Base-by-base conservation (phyloP, 1,284 basidiomycete genomes). In the Cryptococcus sp. region DNA sequence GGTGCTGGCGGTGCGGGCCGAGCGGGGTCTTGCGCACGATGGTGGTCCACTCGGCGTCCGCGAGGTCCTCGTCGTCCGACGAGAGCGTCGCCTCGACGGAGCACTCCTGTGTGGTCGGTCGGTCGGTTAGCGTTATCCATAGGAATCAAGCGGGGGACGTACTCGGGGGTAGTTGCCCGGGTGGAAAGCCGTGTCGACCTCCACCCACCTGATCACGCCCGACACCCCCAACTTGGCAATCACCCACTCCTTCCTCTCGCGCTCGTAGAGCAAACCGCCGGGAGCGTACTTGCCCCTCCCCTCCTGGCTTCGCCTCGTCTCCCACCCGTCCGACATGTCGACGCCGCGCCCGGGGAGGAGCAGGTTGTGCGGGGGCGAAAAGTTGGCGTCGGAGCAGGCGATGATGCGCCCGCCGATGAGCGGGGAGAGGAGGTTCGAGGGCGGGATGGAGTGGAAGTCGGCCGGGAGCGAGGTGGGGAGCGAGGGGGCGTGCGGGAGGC, bases 271-370 rank as follows among this genome's bases (percentile, higher is more conserved):
- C 13, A 59, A 20, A 1, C 53, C 58, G 2, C 64, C 67, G 8
- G 54, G 39, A 1, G 62, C 68, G 55, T 75, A 75, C 63, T 73
- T 96, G 87, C 49, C 85, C 86, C 53, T 83, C 81, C 57, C 61
- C 44, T 80, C 80, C 50, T 95, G 82, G 66, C 88, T 93, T 55
- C 96, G 84, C 72, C 89, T 91, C 1, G 95, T 98, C 78, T 98
- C 95, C 96, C 95, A 98, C 6, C 96, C 95, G 72, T 98, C 94
- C 16, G 92, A 87, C 93, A 98, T 98, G 70, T 96, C 89, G 69
- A 87, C 52, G 0, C 88, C 89, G 73, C 95, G 80, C 36, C 95
- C 95, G 1, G 93, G 93, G 39, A 97, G 80, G 55, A 98, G 85
- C 59, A 98, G 79, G 76, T 98, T 98, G 8, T 86, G 83, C 1